These are phyloP conservation scores for Diaporthe caulivora DNA, from an alignment of 2,329 filamentous ascomycete species.

Conservation along the genomic window DNA sequence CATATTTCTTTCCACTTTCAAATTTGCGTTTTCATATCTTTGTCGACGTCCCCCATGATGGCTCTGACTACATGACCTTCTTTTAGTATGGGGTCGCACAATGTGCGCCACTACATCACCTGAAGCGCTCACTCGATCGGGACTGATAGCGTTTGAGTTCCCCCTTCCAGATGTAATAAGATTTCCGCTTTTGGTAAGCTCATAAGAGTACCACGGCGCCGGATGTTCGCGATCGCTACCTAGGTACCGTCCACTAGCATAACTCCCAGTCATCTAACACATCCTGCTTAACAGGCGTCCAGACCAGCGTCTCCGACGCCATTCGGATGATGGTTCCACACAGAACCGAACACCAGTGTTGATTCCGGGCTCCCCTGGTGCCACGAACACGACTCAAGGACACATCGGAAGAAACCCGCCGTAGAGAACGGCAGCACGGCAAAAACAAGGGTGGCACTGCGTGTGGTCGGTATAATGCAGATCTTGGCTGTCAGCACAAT, in stretches of 20 bases:
- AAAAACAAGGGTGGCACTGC: neutral
- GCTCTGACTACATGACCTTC: too few species aligned
- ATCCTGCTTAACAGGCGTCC: neutral
- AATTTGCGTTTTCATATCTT: too few species aligned
- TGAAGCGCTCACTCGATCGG: too few species aligned
- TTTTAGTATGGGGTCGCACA: too few species aligned
- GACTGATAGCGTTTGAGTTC: too few species aligned
- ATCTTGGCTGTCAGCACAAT: neutral
- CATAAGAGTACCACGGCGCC: neutral
- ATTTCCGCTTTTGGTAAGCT: neutral
- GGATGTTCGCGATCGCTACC: too few species aligned
- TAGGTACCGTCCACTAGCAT: neutral
- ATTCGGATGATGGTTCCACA: neutral
- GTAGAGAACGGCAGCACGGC: neutral
- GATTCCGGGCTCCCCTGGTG: neutral
- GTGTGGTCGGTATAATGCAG: neutral
- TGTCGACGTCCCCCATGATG: too few species aligned
- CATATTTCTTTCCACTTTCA: too few species aligned
- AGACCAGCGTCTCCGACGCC: neutral
- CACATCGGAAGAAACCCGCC: neutral
- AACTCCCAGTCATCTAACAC: neutral
- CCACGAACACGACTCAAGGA: neutral
- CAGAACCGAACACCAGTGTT: neutral
- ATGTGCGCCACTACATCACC: too few species aligned
- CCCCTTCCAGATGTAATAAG: too few species aligned